Evolutionary conservation across 2,329 filamentous ascomycete genomes (phyloP), one percentile per base, ranked within the genome.

Genomic region (Corinectria fuckeliana): DNA sequence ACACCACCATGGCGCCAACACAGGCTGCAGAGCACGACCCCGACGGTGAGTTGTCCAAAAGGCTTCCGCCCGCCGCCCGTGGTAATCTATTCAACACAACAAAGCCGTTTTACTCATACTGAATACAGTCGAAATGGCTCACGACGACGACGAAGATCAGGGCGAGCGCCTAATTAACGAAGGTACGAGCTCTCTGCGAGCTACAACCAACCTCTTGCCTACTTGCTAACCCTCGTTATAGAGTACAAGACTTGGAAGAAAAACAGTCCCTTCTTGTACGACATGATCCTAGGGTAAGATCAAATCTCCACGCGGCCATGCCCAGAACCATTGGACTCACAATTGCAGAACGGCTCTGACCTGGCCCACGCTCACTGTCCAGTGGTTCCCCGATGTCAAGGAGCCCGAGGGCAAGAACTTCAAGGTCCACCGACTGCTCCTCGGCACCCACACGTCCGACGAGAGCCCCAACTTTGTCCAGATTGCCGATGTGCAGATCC

Each of bases 231-330:
- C 44, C 25, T 36, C 18, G 30, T 16, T 30, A 38, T 70, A 93
- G 95, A 99, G 77, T 99, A 99, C 86, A 99, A 99, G 78, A 97
- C 94, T 67, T 99, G 95, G 95, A 99, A 99, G 85, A 99, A 99
- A 83, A 99, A 99, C 79, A 92, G 91, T 66, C 93, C 95, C 3
- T 98, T 98, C 74, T 90, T 99, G 70, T 99, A 99, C 77, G 95
- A 99, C 76, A 92, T 97, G 88, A 95, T 99, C 66, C 84, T 98
- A 64, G 93, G 88, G 88, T 88, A 77, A 66, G 60, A n/a, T 55
- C n/a, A 2, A 30, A 32, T 21, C 58, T 63, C 8, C 41, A 49
- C 52, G 1, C 42, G 11, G 9, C 23, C 36, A 38, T 51, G 21
- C 21, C 30, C 50, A 51, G 16, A 52, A 21, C 36, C 50, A 38